Base-by-base conservation (phyloP, 106 monocot species). In the Vanilla planifolia region DNA sequence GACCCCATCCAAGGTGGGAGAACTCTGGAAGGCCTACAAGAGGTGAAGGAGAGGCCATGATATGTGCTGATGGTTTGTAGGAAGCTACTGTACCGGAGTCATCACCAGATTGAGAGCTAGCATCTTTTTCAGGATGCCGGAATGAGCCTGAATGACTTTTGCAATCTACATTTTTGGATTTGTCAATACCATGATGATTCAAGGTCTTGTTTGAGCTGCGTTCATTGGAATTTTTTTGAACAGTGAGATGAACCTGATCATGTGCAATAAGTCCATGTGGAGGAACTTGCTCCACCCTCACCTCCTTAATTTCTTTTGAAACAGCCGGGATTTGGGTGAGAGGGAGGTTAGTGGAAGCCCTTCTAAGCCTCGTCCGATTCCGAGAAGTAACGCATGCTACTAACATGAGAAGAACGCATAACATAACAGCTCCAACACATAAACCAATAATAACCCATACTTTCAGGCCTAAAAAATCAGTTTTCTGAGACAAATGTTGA, bases 261-360 rank as follows among this genome's bases (percentile, higher is more conserved):
- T 47, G 60, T 53, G 58, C 33, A 23, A 65, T 50, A 48, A 61
- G 66, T 21, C 66, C 68, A 66, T 62, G 51, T 25, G 55, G 32
- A 36, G 76, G 41, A 22, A 62, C 19, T 40, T 62, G 71, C 15
- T 67, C 67, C 5, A 72, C 57, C 39, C 61, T 63, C 6, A 77
- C 74, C 48, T 79, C 74, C 64, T 80, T 74, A 35, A 77, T 71
- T 70, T 80, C 74, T 64, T 85, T 77, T 28, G 70, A 85, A 47
- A 74, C 66, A 11, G 63, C n/a, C 5, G 74, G 79, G 43, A 79
- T 79, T 51, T 79, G 79, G 36, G 42, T 46, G 27, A 74, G 45
- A 1, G 74, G 79, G 3, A 64, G 50, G 41, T 61, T 46, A 21
- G 11, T 39, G 26, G 74, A 53, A 36, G 68, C 14, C 56, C 64